Base-by-base conservation (phyloP, 441 rosid species). In the Cnidoscolus chayamansa region DNA sequence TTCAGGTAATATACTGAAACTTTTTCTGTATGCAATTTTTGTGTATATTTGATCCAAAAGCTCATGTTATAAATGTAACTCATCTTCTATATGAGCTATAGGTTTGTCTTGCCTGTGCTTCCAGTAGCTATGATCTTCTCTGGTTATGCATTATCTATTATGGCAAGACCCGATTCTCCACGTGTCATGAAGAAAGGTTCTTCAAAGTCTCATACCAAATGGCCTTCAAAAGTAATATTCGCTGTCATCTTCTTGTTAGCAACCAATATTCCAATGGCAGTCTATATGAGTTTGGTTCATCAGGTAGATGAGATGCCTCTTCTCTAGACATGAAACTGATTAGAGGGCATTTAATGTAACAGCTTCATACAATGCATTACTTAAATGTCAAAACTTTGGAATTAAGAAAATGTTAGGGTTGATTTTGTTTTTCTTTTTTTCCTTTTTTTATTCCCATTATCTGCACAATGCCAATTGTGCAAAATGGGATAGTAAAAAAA, bases 51-150 rank as follows among this genome's bases (percentile, higher is more conserved):
- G 67, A 73, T 40, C 49, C 12, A 13, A 78, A 48, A 65, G 19
- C n/a, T 66, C 72, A 62, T 62, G 68, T 76, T 71, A 61, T 74
- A 57, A 10, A 72, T 50, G 71, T 73, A 74, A 37, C 68, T 62
- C 63, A 48, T 76, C 75, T 58, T 83, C 78, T 75, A 82, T 74
- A 59, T 84, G 77, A 81, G 61, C 67, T 78, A 61, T 90, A 92
- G 97, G 86, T 92, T 94, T 85, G 97, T 92, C 74, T 83, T 94
- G 59, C 98, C 97, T 68, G 92, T 89, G 83, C 97, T 94, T 77
- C 98, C 94, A 17, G 40, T 94, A 79, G 88, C 96, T 77, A 82
- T 92, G 86, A 87, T 92, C 72, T 89, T 94, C 79, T 86, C 92
- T 68, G 98, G 94, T 62, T 88, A 86, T 79, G 85, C 91, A 47